These are phyloP conservation scores for Eucalyptus sp. DNA, from an alignment of 345 rosid genomes.

Conservation along the genomic window DNA sequence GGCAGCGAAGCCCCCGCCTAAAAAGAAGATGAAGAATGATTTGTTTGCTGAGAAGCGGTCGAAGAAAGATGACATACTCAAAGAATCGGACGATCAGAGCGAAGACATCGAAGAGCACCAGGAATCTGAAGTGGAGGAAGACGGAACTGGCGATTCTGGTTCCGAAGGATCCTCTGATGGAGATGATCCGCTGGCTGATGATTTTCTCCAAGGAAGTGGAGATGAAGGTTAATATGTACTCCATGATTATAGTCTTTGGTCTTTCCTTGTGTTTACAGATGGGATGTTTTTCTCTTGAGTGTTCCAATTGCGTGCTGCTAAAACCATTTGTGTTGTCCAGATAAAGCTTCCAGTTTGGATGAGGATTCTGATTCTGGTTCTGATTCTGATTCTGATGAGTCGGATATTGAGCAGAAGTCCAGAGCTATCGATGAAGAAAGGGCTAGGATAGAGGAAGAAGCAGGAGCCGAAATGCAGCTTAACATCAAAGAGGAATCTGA, in stretches of 20 bases:
- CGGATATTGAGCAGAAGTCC: conserved; percentile 42
- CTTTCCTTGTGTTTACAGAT: not conserved
- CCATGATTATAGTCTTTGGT: not conserved
- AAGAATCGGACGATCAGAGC: conserved; percentile 26
- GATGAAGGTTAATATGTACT: conserved; percentile 19
- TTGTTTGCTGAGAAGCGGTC: conserved; percentile 15
- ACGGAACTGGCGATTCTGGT: conserved; percentile 27
- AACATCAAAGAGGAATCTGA: conserved; percentile 56
- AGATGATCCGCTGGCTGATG: conserved; percentile 47
- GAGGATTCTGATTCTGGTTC: conserved; percentile 23
- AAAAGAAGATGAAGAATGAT: conserved; percentile 48
- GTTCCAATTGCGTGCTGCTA: not conserved
- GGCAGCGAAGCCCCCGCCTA: conserved; percentile 15
- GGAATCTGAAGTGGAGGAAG: conserved; percentile 27
- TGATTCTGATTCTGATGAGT: conserved; percentile 24
- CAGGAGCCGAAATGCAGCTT: conserved; percentile 39
- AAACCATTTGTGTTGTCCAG: not conserved
- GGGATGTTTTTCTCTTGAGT: not conserved
- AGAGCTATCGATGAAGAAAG: conserved; percentile 30
- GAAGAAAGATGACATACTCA: conserved; percentile 19
- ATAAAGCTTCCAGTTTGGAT: conserved; percentile 10
- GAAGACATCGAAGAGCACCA: conserved; percentile 24
- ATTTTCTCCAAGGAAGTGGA: conserved; percentile 43
- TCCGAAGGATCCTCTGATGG: conserved; percentile 44
- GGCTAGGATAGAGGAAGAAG: conserved; percentile 36